Base-by-base conservation (phyloP, 768 basidiomycete genomes). In the Agrocybe chaxingu region DNA sequence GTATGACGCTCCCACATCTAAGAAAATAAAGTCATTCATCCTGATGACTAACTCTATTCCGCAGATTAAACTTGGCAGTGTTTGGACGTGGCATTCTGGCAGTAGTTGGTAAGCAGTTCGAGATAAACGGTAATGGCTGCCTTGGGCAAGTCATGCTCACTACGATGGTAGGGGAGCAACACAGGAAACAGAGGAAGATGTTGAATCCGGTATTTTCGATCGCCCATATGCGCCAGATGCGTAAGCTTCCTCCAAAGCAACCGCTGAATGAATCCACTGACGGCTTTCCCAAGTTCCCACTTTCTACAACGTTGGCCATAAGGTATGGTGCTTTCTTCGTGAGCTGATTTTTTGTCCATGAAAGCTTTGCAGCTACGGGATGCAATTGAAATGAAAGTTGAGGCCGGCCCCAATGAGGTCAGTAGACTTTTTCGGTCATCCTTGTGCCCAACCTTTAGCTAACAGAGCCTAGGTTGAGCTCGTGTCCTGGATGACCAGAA, bases 171-270 rank as follows among this genome's bases (percentile, higher is more conserved):
- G 75, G 75, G 11, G 67, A 73, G 16, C 68, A 71, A 18, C 75
- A 77, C 52, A 60, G 64, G 12, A 74, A 67, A 36, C 71, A 72
- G 46, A 56, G 70, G 16, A 71, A 70, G 50, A 59, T 74, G 57
- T 45, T 74, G n/a, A 70, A 69, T 53, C 71, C 71, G 1, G 67
- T 69, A 2, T 74, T 74, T 47, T 70, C 70, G 8, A 62, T 58
- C 16, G 59, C 61, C 0, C 68, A 70, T 42, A 61, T 74, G 63
- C 65, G 69, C 4, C 58, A 63, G 16, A 69, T 74, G 68, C 59
- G 73, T 72, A 49, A 10, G 50, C 30, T 6, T 13, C 19, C 16
- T 18, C 3, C 7, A 16, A n/a, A 42, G 4, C 30, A 44, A 1
- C 3, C 32, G 12, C 13, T 13, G 29, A 31, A 24, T 24, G 24